Evolutionary conservation across 192 early-diverging fungal genomes (phyloP).

Genomic region (Coemansia sp.): DNA sequence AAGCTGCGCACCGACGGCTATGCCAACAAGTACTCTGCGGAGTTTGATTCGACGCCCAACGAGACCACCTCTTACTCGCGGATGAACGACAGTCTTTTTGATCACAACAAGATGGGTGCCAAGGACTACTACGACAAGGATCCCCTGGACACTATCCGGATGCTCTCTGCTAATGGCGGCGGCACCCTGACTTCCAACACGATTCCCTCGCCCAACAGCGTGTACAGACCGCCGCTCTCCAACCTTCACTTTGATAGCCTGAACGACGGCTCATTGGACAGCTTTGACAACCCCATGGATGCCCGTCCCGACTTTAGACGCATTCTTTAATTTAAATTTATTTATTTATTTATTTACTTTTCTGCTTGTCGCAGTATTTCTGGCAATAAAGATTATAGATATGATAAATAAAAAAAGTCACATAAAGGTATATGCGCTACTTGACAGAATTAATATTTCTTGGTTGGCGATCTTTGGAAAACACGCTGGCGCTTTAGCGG

Average conservation of each 20-base stretch:
- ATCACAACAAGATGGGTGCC: slow-evolving; percentile 10
- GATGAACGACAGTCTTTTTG: slow-evolving; percentile 9
- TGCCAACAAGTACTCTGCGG: slow-evolving; percentile 15
- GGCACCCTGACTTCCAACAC: slow-evolving; percentile 4
- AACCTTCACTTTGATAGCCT: slow-evolving; percentile 7
- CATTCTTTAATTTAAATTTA: slow-evolving; percentile 15
- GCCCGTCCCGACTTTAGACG: slow-evolving; percentile 1
- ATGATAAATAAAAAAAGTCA: neutral
- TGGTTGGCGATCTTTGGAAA: neutral
- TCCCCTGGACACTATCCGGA: slow-evolving; percentile 16
- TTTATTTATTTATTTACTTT: neutral
- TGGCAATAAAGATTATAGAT: no score
- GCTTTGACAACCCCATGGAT: slow-evolving; percentile 6
- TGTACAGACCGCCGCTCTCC: slow-evolving; percentile 7
- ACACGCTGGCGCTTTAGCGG: neutral
- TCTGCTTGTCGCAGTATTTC: no score
- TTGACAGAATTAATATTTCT: neutral
- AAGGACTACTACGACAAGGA: slow-evolving; percentile 13
- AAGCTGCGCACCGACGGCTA: slow-evolving; percentile 25
- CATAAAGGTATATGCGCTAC: no score
- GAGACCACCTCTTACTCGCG: slow-evolving; percentile 15
- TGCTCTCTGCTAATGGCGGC: slow-evolving; percentile 16
- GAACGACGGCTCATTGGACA: slow-evolving; percentile 7
- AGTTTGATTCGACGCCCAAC: neutral
- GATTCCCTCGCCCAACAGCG: neutral